Conservation (phyloP, 2,329 filamentous ascomycete genomes). For the Colletotrichum karsti region DNA sequence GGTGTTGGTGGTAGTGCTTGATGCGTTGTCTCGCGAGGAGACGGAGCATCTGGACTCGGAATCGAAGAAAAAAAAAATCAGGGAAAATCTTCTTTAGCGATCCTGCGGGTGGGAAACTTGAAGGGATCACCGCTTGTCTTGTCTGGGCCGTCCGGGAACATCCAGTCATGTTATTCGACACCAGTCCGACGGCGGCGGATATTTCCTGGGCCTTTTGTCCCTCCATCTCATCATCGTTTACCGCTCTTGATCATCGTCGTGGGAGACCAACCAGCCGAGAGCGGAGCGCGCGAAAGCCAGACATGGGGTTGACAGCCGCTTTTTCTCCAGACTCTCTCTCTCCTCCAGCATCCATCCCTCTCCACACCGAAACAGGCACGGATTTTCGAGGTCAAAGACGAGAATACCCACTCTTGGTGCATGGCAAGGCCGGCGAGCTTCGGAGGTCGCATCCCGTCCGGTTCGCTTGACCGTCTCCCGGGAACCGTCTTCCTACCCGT, state of each 20-base stretch:
- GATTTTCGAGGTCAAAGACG: neutral
- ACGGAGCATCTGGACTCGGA: too few species aligned
- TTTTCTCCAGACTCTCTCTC: neutral
- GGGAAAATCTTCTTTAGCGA: constrained; percentile 1
- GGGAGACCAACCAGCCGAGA: neutral
- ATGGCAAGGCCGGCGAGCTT: neutral
- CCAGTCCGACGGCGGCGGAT: neutral
- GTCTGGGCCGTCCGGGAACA: neutral
- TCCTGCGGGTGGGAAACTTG: neutral
- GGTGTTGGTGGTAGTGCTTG: neutral
- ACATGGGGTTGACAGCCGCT: neutral
- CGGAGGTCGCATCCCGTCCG: constrained; percentile 9
- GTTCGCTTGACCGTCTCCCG: constrained; percentile 11
- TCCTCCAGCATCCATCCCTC: too few species aligned
- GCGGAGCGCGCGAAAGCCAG: neutral
- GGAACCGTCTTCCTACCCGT: neutral
- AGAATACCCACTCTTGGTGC: constrained; percentile 16
- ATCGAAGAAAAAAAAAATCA: neutral
- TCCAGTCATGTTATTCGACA: neutral
- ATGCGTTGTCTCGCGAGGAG: constrained; percentile 14
- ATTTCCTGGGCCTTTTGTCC: neutral
- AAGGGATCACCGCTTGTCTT: neutral
- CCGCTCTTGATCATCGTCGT: neutral
- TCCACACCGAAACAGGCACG: constrained; percentile 17
- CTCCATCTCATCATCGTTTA: neutral